Evolutionary conservation across 2,329 filamentous ascomycete species (phyloP), one percentile per base, ranked within the genome.

Genomic region (Ceratocystis cubensis): DNA sequence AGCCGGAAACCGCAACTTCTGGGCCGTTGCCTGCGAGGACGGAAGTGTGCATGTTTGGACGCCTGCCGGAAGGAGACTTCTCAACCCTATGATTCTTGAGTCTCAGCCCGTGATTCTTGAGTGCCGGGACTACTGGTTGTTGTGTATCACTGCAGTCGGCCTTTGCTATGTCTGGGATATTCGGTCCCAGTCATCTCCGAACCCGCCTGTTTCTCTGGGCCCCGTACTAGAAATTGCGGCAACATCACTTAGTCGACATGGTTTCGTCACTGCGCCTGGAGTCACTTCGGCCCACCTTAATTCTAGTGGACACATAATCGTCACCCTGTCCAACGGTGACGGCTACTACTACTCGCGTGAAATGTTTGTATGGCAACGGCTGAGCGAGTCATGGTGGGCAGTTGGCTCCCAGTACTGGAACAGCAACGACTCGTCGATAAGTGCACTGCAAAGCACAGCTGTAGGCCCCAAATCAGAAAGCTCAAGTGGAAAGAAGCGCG

Each of bases 381-480:
- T 99, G n/a, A 96, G 91, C 1, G 95, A 99, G 74, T 84, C 90
- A 1, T 99, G 94, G 94, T 99, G 94, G 91, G 93, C 93, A 0
- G 91, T 97, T 0, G 92, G 92, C 20, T 96, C 90, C 71, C 94
- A 99, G 74, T 99, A 99, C 75, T 99, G 94, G 95, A 97, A 99
- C 75, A 95, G 91, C 0, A 96, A 91, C 65, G 94, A 96, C 72
- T 91, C 91, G 1, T 91, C 91, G 0, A 85, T 96, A 65, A 87
- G 88, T 61, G 89, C 91, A 63, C 76, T 96, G 46, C 86, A 91
- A 70, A 85, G 89, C 1, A 87, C 85, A 0, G 85, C 85, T 8
- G 81, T 87, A 6, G 85, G 87, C 0, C 79, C 84, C 1, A 79
- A 80, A 50, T 65, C 65, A 5, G 5, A 28, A 59, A 10, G 76